Conservation (phyloP, 1,284 basidiomycete genomes). For the Leccinum holopus region DNA sequence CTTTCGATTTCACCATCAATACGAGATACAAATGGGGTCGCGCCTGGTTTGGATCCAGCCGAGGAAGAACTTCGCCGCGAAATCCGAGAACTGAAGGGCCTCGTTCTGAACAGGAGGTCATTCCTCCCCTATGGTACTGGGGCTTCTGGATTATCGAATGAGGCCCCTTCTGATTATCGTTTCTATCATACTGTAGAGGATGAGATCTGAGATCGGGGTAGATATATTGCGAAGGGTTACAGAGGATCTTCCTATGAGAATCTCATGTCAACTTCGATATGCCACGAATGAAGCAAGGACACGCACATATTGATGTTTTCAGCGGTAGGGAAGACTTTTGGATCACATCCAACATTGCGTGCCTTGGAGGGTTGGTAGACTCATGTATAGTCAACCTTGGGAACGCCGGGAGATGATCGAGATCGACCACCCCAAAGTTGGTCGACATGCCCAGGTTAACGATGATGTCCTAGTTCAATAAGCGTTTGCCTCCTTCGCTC, state of each 20-base stretch:
- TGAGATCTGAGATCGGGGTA: not conserved
- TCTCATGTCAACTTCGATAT: not conserved
- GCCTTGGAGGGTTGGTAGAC: conserved; percentile 60
- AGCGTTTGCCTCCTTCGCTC: conserved; percentile 1
- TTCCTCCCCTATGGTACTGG: conserved; percentile 21
- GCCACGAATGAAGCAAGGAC: conserved; percentile 1
- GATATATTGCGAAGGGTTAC: not conserved
- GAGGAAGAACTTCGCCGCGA: conserved; percentile 53
- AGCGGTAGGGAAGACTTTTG: conserved; percentile 63
- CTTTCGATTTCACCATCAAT: conserved; percentile 47
- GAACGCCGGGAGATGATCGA: conserved; percentile 50
- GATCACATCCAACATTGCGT: conserved; percentile 71
- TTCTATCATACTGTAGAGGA: not conserved
- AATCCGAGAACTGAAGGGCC: conserved; percentile 54
- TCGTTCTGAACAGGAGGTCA: conserved; percentile 48
- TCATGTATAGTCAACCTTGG: conserved; percentile 72
- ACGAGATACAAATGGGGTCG: conserved; percentile 13
- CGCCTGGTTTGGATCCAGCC: conserved; percentile 8
- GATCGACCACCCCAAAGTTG: conserved; percentile 57
- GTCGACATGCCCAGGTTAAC: conserved; percentile 56
- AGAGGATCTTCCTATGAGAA: not conserved
- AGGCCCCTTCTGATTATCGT: not conserved
- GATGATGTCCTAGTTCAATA: conserved; percentile 42
- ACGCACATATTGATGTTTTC: conserved; percentile 56
- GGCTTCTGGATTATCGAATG: conserved; percentile 8